Evolutionary conservation across 305 asterid genomes (phyloP).

Genomic region (Stenogyne calaminthoides): DNA sequence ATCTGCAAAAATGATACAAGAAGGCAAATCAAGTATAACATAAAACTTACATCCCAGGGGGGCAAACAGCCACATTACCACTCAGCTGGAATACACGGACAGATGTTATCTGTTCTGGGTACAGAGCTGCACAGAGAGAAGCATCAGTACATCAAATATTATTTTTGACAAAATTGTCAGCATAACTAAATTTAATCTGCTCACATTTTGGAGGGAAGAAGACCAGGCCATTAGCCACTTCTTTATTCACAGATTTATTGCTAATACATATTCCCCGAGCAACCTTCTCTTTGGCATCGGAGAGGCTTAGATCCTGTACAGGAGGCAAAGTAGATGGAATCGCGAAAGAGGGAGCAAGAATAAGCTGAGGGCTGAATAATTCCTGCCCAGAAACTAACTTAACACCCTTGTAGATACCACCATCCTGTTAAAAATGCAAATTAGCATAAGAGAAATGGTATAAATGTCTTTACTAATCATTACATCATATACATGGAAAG

Average conservation of each 20-base stretch:
- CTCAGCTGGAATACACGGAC: conserved; percentile 83
- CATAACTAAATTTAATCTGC: conserved; percentile 25
- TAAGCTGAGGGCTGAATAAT: conserved; percentile 72
- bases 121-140: conserved; percentile 54
- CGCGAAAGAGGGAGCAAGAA: conserved; percentile 69
- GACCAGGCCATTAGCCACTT: conserved; percentile 64
- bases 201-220: conserved; percentile 85
- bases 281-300: conserved; percentile 53
- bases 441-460: conserved; percentile 24
- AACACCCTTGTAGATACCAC: conserved; percentile 68
- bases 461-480: conserved; percentile 2
- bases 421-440: conserved; percentile 54
- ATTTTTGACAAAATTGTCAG: conserved; percentile 12
- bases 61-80: conserved; percentile 73
- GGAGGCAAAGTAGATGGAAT: conserved; percentile 45
- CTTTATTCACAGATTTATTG: conserved; percentile 58
- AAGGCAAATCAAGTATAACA: conserved; percentile 10
- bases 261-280: conserved; percentile 84
- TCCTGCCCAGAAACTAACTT: conserved; percentile 91
- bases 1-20: conserved; percentile 7
- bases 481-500: conserved; percentile 16
- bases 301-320: conserved; percentile 34
- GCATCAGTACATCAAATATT: conserved; percentile 8
- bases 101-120: conserved; percentile 68
- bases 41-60: conserved; percentile 76